Base-by-base conservation (phyloP, 257 asterid species). In the Linaria vulgaris region DNA sequence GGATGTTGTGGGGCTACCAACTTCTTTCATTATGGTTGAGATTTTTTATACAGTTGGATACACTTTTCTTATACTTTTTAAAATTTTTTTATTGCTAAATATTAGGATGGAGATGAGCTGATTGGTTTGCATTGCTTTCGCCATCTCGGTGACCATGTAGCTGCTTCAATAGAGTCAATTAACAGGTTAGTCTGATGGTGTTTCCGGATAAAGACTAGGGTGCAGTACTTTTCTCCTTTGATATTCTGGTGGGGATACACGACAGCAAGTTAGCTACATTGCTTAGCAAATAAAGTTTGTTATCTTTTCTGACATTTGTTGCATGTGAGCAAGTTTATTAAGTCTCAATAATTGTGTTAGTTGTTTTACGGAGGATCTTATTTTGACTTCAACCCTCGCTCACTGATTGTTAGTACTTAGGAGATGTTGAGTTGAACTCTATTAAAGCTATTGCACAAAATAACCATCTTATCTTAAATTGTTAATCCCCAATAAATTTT, bases 111-210 rank as follows among this genome's bases (percentile, higher is more conserved):
- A 57, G 97, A 89, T 73, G 99, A 87, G 74, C 72, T 92, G 78
- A 83, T 88, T 74, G 99, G 99, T 72, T 76, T 92, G 69, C 97
- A 89, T 81, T 92, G 99, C 80, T 92, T 89, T 75, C 97, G 88
- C 55, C 96, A 88, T 80, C 91, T 92, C 64, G 88, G 96, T 64
- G 96, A 85, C 71, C 88, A 81, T 49, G 85, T 92, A 69, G 74
- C 92, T 62, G 63, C 88, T 72, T 86, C 96, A 43, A 77, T 86
- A 58, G 97, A 92, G 65, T 85, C 99, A 62, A 85, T 92, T 72
- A 89, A 92, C 89, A 92, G 97, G 99, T 89, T 77, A 60, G 94
- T 70, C 63, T 43, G 66, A 65, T 56, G 17, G 22, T 71, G 69
- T 69, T 62, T 71, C 51, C 59, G 43, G 70, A 66, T 56, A 30